phyloP scores from a whole-genome alignment of 2,329 filamentous ascomycete genomes.

The Ploettnerulaceae sp. region DNA sequence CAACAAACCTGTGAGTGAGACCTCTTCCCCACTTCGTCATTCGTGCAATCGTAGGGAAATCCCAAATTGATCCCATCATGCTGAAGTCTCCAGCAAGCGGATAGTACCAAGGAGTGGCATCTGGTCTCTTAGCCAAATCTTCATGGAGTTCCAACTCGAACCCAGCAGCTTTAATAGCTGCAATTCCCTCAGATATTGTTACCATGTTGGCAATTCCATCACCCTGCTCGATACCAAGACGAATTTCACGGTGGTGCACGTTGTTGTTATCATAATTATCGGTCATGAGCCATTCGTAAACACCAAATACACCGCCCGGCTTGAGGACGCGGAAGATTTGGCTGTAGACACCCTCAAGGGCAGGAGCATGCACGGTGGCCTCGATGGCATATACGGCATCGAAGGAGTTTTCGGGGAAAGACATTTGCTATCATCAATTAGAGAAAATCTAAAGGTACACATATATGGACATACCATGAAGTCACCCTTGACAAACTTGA shows the following conservation, averaged over 20 bases:
- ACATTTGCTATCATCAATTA: constrained; percentile 66
- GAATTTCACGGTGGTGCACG: constrained; percentile 81
- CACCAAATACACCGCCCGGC: constrained; percentile 91
- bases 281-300: constrained; percentile 99
- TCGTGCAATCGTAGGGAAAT: constrained; percentile 76
- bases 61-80: constrained; percentile 73
- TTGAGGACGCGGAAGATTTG: constrained; percentile 95
- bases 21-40: constrained; percentile 85
- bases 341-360: constrained; percentile 85
- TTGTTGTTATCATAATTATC: constrained; percentile 91
- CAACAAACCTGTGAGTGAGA: constrained; percentile 72
- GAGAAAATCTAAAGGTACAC: background rate
- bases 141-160: constrained; percentile 83
- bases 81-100: constrained; percentile 80
- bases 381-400: constrained; percentile 97
- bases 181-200: constrained; percentile 74
- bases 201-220: constrained; percentile 99
- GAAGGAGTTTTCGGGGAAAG: constrained; percentile 85
- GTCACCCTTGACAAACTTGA: constrained; percentile 89
- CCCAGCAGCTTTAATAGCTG: constrained; percentile 81
- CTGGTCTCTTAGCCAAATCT: constrained; percentile 76
- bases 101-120: constrained; percentile 89
- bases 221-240: constrained; percentile 93
- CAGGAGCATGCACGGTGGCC: constrained; percentile 90
- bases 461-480: constrained; percentile 64